These are phyloP conservation scores for Cylindrodendrum hubeiense DNA, from an alignment of 2,329 filamentous ascomycete species.

Conservation along the genomic window DNA sequence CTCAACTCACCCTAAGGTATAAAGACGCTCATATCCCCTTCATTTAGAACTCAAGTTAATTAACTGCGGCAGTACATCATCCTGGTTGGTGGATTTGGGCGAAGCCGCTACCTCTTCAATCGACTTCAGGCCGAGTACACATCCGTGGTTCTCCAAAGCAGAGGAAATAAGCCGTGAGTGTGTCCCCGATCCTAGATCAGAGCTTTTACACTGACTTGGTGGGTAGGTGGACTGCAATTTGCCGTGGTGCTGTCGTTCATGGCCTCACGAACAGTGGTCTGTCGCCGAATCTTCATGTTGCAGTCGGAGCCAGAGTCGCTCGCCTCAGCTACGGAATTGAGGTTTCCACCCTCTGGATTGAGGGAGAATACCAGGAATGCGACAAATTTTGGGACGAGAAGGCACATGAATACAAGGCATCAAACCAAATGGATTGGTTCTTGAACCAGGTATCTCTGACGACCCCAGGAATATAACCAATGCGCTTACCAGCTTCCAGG, in stretches of 20 bases:
- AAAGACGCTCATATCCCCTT: neutral
- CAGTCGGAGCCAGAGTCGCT: slow-evolving; percentile 41
- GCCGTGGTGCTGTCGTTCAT: slow-evolving; percentile 48
- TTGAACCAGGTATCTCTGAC: slow-evolving; percentile 31
- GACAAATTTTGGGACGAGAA: slow-evolving; percentile 33
- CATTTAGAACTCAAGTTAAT: fast-evolving
- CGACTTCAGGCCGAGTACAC: slow-evolving; percentile 18
- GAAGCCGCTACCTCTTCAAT: slow-evolving; percentile 45
- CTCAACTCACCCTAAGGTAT: slow-evolving; percentile 42
- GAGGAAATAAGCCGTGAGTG: slow-evolving; percentile 50
- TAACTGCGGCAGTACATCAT: slow-evolving; percentile 48
- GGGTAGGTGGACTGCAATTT: slow-evolving; percentile 51
- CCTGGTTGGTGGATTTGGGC: slow-evolving; percentile 55
- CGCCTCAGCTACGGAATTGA: slow-evolving; percentile 45
- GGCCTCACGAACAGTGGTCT: slow-evolving; percentile 29
- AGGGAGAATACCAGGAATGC: neutral
- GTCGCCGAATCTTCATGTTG: neutral
- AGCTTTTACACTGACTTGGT: neutral
- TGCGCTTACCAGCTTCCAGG: slow-evolving; percentile 11
- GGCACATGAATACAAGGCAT: neutral
- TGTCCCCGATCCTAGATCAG: neutral
- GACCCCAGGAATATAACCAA: fast-evolving
- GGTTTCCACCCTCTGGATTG: fast-evolving
- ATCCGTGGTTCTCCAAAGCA: slow-evolving; percentile 46
- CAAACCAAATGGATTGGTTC: slow-evolving; percentile 46